phyloP scores from a whole-genome alignment of 148 eudicot genomes.

The Rheum nobile region DNA sequence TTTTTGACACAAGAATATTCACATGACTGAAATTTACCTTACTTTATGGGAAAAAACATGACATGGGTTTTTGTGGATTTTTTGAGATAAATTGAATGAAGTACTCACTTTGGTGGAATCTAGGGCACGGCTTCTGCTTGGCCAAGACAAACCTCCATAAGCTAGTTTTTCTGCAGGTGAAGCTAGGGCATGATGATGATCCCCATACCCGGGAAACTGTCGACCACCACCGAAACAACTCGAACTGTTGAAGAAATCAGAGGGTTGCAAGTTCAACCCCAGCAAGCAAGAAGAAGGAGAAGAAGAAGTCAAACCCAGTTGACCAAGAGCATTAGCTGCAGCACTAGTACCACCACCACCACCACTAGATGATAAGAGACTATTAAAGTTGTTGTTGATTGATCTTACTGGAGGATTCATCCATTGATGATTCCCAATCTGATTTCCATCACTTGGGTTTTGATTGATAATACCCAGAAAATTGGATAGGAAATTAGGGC shows the following conservation, averaged over 20 bases:
- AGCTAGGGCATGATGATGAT: conserved; percentile 5
- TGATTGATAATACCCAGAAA: conserved; percentile 3
- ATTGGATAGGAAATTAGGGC: conserved; percentile 10
- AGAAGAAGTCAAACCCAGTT: conserved; percentile 7
- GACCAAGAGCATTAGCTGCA: conserved; percentile 3
- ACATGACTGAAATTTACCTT: neutral
- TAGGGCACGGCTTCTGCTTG: conserved; percentile 7
- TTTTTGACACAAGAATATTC: neutral
- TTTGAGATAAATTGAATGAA: neutral
- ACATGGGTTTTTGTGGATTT: neutral
- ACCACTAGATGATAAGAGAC: neutral
- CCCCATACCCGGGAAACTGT: neutral
- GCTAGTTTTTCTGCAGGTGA: neutral
- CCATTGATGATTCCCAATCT: neutral
- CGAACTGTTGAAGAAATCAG: neutral
- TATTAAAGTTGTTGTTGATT: conserved; percentile 3
- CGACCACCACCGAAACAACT: neutral
- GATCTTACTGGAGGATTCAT: neutral
- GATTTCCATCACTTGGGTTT: conserved; percentile 1
- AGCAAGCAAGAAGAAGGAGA: neutral
- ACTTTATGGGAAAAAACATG: neutral
- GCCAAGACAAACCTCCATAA: conserved; percentile 3
- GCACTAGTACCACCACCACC: neutral
- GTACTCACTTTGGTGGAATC: conserved; percentile 6
- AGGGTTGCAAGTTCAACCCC: conserved; percentile 1